Evolutionary conservation across 2,329 filamentous ascomycete genomes (phyloP).

Genomic region (Penicillium verrucosum): DNA sequence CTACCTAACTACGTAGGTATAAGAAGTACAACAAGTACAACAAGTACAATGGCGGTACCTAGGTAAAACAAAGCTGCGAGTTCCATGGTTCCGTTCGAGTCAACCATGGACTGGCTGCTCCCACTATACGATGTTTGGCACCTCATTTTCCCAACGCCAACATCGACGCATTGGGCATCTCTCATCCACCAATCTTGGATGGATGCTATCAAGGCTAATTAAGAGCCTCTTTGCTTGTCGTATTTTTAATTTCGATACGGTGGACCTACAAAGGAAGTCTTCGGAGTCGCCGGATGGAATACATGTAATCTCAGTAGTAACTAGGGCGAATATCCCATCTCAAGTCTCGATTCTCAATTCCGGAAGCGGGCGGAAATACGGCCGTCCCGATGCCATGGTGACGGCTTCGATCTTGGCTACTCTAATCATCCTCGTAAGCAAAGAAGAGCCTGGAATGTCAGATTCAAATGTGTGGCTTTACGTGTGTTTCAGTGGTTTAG

Average conservation of each 20-base stretch:
- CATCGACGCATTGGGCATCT: neutral
- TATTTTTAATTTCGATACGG: neutral
- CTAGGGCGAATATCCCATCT: neutral
- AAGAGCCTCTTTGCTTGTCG: neutral
- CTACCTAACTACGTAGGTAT: too few species aligned
- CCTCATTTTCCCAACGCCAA: neutral
- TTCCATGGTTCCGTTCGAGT: neutral
- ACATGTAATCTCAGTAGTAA: neutral
- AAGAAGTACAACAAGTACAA: too few species aligned
- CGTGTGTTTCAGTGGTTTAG: neutral
- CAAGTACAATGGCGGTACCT: neutral
- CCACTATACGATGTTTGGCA: neutral
- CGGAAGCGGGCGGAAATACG: neutral
- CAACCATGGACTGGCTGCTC: neutral
- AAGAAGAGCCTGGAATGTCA: neutral
- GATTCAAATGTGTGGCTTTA: neutral
- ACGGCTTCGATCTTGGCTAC: conserved; percentile 8
- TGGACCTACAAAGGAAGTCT: conserved; percentile 4
- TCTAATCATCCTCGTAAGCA: conserved; percentile 5
- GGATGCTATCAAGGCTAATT: neutral
- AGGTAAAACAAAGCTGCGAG: neutral
- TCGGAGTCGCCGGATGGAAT: conserved; percentile 13
- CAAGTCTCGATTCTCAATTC: neutral
- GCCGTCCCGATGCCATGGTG: conserved; percentile 10
- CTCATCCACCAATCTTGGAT: neutral